Evolutionary conservation across 1,284 basidiomycete genomes (phyloP).

Genomic region (Boletellus deceptivus): DNA sequence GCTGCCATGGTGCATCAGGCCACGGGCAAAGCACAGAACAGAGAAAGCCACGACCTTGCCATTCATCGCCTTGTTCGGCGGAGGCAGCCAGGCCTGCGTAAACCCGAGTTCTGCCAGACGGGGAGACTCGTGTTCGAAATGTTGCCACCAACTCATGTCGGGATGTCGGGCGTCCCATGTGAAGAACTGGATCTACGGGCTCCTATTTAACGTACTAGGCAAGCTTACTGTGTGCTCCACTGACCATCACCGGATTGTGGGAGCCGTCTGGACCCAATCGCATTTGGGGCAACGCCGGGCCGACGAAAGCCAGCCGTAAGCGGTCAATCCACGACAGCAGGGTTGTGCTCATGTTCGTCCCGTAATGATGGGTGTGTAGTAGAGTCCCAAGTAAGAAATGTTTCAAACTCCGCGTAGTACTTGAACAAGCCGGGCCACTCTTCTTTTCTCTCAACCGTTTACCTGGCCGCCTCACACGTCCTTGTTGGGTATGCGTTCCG

Average conservation of each 20-base stretch:
- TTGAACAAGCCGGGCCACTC: constrained; percentile 5
- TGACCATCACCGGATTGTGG: constrained; percentile 66
- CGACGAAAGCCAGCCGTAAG: constrained; percentile 19
- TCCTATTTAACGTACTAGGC: constrained; percentile 2
- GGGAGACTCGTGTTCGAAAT: constrained; percentile 72
- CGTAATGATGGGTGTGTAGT: neutral
- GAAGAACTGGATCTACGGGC: constrained; percentile 72
- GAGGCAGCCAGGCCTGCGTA: constrained; percentile 80
- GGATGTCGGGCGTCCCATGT: constrained; percentile 70
- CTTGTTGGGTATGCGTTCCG: constrained; percentile 57
- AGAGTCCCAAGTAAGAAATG: neutral
- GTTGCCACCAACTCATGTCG: constrained; percentile 78
- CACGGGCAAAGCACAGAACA: neutral
- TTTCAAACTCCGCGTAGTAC: constrained; percentile 27
- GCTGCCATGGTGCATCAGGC: constrained; percentile 37
- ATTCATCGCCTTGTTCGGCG: constrained; percentile 70
- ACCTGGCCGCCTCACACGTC: constrained; percentile 44
- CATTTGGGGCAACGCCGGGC: constrained; percentile 55
- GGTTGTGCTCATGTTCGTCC: constrained; percentile 13
- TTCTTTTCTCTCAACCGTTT: constrained; percentile 27
- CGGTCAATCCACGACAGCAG: constrained; percentile 25
- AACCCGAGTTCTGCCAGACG: constrained; percentile 75
- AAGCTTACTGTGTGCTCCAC: constrained; percentile 10
- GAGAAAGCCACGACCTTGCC: constrained; percentile 41
- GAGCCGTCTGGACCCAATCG: constrained; percentile 48